Evolutionary conservation across 768 basidiomycete genomes (phyloP).

Genomic region (Podaxis sp.): DNA sequence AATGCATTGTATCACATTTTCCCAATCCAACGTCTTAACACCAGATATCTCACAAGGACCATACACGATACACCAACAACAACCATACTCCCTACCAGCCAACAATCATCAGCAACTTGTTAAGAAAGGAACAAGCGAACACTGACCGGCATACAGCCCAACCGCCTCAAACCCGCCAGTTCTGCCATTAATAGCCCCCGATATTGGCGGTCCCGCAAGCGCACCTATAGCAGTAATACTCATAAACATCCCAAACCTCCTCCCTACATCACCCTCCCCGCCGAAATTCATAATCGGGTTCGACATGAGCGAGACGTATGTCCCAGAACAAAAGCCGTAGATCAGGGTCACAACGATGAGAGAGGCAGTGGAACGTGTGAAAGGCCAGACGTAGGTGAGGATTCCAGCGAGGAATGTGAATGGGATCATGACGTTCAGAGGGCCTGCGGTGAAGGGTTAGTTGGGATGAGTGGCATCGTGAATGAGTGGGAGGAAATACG

Average conservation of each 20-base stretch:
- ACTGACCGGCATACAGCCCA: slow-evolving; percentile 55
- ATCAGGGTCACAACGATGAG: slow-evolving; percentile 56
- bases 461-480: not conserved
- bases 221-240: slow-evolving; percentile 63
- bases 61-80: not conserved
- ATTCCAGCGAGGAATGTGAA: slow-evolving; percentile 58
- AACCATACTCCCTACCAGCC: not conserved
- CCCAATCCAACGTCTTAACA: not conserved
- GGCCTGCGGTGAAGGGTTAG: slow-evolving; percentile 37
- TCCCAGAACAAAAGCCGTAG: slow-evolving; percentile 71
- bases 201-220: slow-evolving; percentile 70
- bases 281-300: slow-evolving; percentile 66
- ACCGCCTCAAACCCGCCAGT: slow-evolving; percentile 55
- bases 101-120: not conserved
- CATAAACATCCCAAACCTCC: slow-evolving; percentile 64
- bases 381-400: slow-evolving; percentile 74
- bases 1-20: not conserved
- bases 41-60: not conserved
- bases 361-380: slow-evolving; percentile 40
- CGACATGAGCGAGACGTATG: slow-evolving; percentile 55
- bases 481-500: slow-evolving; percentile 14
- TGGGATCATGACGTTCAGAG: slow-evolving; percentile 69
- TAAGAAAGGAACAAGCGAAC: not conserved
- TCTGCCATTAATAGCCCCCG: slow-evolving; percentile 61
- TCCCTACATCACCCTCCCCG: slow-evolving; percentile 57